phyloP scores from a whole-genome alignment of 2,329 filamentous ascomycete species.

The Sporothrix luriei region DNA sequence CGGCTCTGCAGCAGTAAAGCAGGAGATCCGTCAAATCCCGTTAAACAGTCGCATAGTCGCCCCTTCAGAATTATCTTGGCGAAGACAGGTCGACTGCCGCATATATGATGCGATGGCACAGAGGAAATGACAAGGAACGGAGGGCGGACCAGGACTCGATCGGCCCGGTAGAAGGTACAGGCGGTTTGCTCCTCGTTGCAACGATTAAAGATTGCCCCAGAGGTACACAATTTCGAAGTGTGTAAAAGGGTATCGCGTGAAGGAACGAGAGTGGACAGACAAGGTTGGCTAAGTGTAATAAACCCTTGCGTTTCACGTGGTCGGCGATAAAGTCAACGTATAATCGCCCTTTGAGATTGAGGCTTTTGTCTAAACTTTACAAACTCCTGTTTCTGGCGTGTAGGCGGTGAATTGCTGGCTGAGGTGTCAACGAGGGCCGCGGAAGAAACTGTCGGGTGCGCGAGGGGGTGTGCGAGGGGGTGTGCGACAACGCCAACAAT shows the following conservation, averaged over 20 bases:
- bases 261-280: not conserved
- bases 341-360: too few relatives aligned
- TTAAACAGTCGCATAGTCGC: conserved; percentile 33
- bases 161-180: not conserved
- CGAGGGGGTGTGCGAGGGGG: not conserved
- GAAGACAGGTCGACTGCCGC: too few relatives aligned
- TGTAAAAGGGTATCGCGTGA: not conserved
- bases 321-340: not conserved
- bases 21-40: conserved; percentile 33
- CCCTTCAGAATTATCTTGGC: not conserved
- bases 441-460: not conserved
- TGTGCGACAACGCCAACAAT: not conserved
- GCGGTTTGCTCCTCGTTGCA: not conserved
- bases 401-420: not conserved
- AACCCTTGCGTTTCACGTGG: not conserved
- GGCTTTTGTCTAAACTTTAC: not conserved
- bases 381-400: not conserved
- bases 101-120: not conserved
- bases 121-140: not conserved
- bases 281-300: not conserved
- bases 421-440: too few relatives aligned
- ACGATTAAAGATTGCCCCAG: too few relatives aligned
- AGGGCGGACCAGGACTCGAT: not conserved
- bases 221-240: not conserved
- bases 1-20: conserved; percentile 33